Percentiles rank a stretch among this genome's conserved stretches.
Evolutionary conservation across 352 stramenopile species (phyloP).

Genomic region (Phytophthora podocarpi): DNA sequence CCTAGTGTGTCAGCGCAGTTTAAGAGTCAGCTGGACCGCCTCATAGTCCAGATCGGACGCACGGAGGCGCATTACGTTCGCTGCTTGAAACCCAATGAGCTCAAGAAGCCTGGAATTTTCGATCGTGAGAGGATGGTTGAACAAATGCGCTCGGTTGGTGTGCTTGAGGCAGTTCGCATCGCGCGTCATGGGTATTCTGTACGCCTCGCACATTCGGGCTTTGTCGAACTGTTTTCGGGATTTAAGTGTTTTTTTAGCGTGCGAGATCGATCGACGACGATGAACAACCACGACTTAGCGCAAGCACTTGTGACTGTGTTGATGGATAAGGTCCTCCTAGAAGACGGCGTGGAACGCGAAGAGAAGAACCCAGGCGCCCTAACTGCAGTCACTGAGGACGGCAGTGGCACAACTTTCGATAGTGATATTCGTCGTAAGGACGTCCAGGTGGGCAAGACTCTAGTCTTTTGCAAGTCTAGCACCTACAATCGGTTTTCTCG

Average conservation of each 20-base stretch:
- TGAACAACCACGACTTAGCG: slow-evolving; percentile 40
- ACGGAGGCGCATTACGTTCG: slow-evolving; percentile 98
- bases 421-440: slow-evolving; percentile 38
- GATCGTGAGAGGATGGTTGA: slow-evolving; percentile 93
- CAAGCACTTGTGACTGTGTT: slow-evolving; percentile 37
- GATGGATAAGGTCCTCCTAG: slow-evolving; percentile 42
- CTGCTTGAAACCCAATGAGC: slow-evolving; percentile 99
- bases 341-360: slow-evolving; percentile 30
- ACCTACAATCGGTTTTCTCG: slow-evolving; percentile 61
- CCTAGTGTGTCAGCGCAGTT: slow-evolving; percentile 93
- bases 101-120: slow-evolving; percentile 68
- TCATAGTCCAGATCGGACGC: slow-evolving; percentile 94
- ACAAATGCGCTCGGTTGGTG: slow-evolving; percentile 96
- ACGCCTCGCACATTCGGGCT: slow-evolving; percentile 92
- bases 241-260: slow-evolving; percentile 49
- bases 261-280: slow-evolving; percentile 19
- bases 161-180: slow-evolving; percentile 96
- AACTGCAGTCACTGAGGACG: slow-evolving; percentile 15
- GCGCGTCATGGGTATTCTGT: slow-evolving; percentile 96
- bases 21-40: slow-evolving; percentile 91
- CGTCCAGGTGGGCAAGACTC: slow-evolving; percentile 63
- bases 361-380: slow-evolving; percentile 18
- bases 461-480: slow-evolving; percentile 70
- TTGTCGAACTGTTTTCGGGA: slow-evolving; percentile 80
- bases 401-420: slow-evolving; percentile 22